These are phyloP conservation scores for Noccaea bulbosa DNA, from an alignment of 345 rosid species.

Conservation along the genomic window DNA sequence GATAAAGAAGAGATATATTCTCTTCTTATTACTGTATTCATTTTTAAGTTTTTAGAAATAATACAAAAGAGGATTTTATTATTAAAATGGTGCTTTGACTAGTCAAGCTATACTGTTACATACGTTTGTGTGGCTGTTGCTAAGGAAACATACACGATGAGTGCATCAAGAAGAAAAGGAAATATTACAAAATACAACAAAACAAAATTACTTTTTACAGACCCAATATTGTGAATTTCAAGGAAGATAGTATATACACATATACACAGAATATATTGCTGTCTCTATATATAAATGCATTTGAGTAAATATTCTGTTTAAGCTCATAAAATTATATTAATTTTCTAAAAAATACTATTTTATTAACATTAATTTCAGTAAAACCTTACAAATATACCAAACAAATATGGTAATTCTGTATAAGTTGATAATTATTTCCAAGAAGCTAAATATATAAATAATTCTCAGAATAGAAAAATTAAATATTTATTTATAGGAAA, in stretches of 20 bases:
- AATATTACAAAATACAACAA: background rate
- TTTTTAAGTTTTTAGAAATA: constrained; percentile 12
- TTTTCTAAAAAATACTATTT: background rate
- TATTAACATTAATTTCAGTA: background rate
- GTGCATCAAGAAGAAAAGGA: constrained; percentile 32
- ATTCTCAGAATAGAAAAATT: background rate
- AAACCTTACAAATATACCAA: background rate
- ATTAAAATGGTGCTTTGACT: constrained; percentile 31
- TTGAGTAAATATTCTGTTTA: background rate
- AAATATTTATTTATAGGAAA: constrained; percentile 36
- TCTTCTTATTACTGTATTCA: background rate
- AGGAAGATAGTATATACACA: constrained; percentile 24
- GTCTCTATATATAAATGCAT: background rate
- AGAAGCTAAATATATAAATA: constrained; percentile 4
- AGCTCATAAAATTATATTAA: background rate
- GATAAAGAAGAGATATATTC: too few species aligned
- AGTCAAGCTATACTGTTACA: constrained; percentile 34
- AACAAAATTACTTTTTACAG: constrained; percentile 3
- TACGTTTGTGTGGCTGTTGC: constrained; percentile 29
- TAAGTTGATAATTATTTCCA: background rate
- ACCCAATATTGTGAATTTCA: constrained; percentile 15
- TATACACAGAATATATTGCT: background rate
- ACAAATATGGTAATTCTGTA: constrained; percentile 17
- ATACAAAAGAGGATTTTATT: constrained; percentile 1
- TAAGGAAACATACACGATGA: constrained; percentile 35